Evolutionary conservation across 164 flowering plant genomes (phyloP), one percentile per base, ranked within the genome.

Genomic region (Piper betle): DNA sequence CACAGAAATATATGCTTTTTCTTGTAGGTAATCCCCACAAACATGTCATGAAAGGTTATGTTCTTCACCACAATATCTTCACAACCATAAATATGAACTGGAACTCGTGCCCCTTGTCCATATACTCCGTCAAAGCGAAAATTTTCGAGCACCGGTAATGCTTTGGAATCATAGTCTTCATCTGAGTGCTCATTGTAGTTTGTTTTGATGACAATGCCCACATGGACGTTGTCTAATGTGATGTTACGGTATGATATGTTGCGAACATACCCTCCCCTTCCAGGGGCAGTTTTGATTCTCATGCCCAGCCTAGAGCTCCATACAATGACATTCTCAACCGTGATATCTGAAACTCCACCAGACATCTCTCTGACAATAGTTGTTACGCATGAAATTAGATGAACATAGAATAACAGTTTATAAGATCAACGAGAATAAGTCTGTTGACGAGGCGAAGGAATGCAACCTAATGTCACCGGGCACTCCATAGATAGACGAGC

Each of bases 181-280:
- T 92, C 96, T 8, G 98, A 86, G 72, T 93, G 98, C 70, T 90
- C 96, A 64, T 90, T 88, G 85, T 90, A 93, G 71, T 93, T 88
- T 0, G 97, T 90, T 66, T 86, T 93, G 61, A 90, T 78, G 56
- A 89, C 85, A 56, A 93, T 86, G 4, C 98, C 97, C 20, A 93
- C 97, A 3, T 96, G 79, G 25, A 86, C 87, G 65, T 81, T 78
- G 56, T 86, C 86, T 50, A 93, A 81, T 25, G 93, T 85, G 37
- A 93, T 55, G 63, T 90, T 88, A 39, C 80, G 65, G 69, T 87
- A 90, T 33, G 68, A 72, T 63, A 93, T 88, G 52, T 90, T 50
- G 25, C 80, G 81, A 43, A 93, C 85, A 64, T 90, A 88, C 46
- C 88, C 97, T 6, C 97, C 98, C 74, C 98, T 77, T 7, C 98